Evolutionary conservation across 345 rosid species (phyloP), one percentile per base, ranked within the genome.

Genomic region (Pseudoturritis turrita): DNA sequence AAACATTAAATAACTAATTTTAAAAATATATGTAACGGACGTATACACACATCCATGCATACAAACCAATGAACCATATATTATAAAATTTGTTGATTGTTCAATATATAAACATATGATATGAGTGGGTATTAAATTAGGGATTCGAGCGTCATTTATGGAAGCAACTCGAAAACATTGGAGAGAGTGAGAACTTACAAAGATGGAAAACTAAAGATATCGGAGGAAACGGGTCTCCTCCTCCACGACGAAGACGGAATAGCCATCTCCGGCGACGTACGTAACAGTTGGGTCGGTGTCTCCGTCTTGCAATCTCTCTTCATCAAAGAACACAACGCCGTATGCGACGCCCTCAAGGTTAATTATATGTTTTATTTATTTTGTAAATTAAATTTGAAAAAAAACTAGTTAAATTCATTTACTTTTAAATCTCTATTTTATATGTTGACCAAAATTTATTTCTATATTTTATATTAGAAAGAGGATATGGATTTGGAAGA

Each of bases 91-190:
- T 31, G 7, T 31, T 7, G 36, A 31, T 31, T 31, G 36, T 31
- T 31, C 36, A 31, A 6, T 31, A 31, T 31, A 31, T 31, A 31
- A 1, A 31, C 10, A 31, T 4, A 31, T 7, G 7, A 31, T 31
- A 31, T 2, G 36, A 31, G 36, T 31, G 36, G 8, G 2, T 33
- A 1, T 33, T 7, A 39, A 18, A 31, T 45, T 23, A 87, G 92
- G 92, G 89, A 87, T 70, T 83, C 84, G 61, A 87, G 92, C 69
- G 83, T 9, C 10, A 50, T 85, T 15, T 87, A 87, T 43, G 89
- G 88, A n/a, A 83, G 79, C 80, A 74, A 80, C 23, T 35, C 43
- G 17, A 67, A 62, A 10, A 29, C 47, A 47, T 37, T 83, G 74
- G 45, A 72, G 0, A 85, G 69, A 61, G 78, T 87, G 5, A 83